Base-by-base conservation (phyloP, 2,329 filamentous ascomycete genomes). In the Pseudovirgaria hyperparasitica region DNA sequence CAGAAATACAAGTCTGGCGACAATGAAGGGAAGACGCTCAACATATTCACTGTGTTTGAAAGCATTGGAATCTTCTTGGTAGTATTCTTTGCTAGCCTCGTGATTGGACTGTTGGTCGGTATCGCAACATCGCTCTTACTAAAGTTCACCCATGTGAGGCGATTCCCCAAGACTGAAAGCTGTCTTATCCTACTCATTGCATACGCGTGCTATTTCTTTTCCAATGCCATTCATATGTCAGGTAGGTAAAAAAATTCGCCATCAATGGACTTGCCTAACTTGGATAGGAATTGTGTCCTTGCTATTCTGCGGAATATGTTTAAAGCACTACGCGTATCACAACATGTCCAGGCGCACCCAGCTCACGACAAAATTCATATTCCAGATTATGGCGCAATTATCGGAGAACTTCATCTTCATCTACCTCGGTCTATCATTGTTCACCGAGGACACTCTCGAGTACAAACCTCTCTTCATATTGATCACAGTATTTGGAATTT, bases 361-460 rank as follows among this genome's bases (percentile, higher is more conserved):
- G 52, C 75, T 98, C 36, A 93, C 90, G 10, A 98, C 90, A 27
- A 98, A 98, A 54, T 98, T 92, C 57, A 70, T 94, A 31, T 98
- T 98, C 60, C 84, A 92, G 52, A 77, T 93, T 35, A 76, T 92
- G 42, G 82, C 90, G 4, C 90, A 98, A 55, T 60, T 98, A 23
- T 93, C 87, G 0, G 90, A 98, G 58, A 98, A 98, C 55, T 98
- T 98, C 52, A 98, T 98, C 55, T 98, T 98, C 62, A 98, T 98
- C 54, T 98, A 98, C 48, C 72, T 98, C 0, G 90, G 90, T 5
- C 65, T 98, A 3, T 92, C 90, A 1, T 67, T 98, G 16, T 96
- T 98, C 53, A 94, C 90, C 3, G 86, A 96, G 43, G 76, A 75
- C 27, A 73, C 82, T 26, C 66, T 94, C 14, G 74, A 82, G 33